phyloP scores from a whole-genome alignment of 305 asterid species.

The Fraxinus velutina region DNA sequence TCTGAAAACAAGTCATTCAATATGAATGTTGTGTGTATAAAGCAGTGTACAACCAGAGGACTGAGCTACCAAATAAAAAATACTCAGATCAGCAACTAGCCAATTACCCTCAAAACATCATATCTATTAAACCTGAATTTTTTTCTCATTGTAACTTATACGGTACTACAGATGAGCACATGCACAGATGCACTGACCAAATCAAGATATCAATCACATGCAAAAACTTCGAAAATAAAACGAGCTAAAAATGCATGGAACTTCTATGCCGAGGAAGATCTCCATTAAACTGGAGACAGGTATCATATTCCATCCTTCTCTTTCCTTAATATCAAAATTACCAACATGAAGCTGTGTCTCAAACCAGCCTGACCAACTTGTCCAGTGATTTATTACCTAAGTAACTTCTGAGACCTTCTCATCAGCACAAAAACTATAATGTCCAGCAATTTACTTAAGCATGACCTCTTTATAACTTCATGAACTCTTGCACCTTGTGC shows the following conservation, averaged over 20 bases:
- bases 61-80: not conserved
- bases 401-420: not conserved
- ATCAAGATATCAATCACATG: not conserved
- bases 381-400: not conserved
- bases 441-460: not conserved
- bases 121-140: not conserved
- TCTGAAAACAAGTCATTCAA: not conserved
- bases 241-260: not conserved
- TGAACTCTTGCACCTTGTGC: not conserved
- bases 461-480: not conserved
- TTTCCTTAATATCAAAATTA: not conserved
- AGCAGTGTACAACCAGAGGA: not conserved
- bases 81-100: not conserved
- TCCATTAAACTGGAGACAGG: not conserved
- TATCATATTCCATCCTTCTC: not conserved
- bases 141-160: not conserved
- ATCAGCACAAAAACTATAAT: slow-evolving; percentile 4
- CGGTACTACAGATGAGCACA: not conserved
- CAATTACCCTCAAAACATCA: not conserved
- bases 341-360: slow-evolving; percentile 6
- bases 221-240: not conserved
- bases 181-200: not conserved
- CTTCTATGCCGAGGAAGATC: not conserved
- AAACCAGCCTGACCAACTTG: not conserved
- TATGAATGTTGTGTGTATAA: not conserved